These are phyloP conservation scores for Pythium insidiosum DNA, from an alignment of 352 stramenopile species.

Conservation along the genomic window DNA sequence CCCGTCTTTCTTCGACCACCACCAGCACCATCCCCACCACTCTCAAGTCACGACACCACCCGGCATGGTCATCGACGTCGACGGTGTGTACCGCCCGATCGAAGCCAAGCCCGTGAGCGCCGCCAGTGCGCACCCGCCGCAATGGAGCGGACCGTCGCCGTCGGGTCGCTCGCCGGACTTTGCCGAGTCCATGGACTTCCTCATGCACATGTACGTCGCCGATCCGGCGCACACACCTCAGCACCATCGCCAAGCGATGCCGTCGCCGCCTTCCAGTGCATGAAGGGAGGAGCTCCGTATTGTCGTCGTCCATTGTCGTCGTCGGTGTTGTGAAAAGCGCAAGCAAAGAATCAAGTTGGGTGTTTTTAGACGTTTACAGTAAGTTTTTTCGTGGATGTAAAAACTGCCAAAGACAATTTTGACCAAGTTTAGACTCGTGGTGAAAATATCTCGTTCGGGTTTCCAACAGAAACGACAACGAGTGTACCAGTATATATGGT, in stretches of 20 bases:
- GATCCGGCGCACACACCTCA: constrained; percentile 31
- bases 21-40: constrained; percentile 2
- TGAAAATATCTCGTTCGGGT: no score
- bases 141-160: constrained; percentile 12
- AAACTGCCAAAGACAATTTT: no score
- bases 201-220: constrained; percentile 63
- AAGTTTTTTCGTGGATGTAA: no score
- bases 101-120: constrained; percentile 8
- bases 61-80: constrained; percentile 3
- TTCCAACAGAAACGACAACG: no score
- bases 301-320: no score
- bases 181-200: constrained; percentile 77
- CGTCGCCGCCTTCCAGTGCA: no score
- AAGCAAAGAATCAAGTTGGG: no score
- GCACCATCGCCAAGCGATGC: constrained; percentile 9
- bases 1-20: constrained; percentile 10
- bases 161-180: constrained; percentile 43
- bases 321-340: no score
- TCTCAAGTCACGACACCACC: not conserved
- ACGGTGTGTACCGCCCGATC: constrained; percentile 3
- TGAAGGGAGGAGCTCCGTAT: no score
- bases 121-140: no score
- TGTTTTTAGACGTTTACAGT: no score
- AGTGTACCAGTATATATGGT: not conserved
- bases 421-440: no score